Base-by-base conservation (phyloP, 345 rosid genomes). In the Nephelium lappaceum region DNA sequence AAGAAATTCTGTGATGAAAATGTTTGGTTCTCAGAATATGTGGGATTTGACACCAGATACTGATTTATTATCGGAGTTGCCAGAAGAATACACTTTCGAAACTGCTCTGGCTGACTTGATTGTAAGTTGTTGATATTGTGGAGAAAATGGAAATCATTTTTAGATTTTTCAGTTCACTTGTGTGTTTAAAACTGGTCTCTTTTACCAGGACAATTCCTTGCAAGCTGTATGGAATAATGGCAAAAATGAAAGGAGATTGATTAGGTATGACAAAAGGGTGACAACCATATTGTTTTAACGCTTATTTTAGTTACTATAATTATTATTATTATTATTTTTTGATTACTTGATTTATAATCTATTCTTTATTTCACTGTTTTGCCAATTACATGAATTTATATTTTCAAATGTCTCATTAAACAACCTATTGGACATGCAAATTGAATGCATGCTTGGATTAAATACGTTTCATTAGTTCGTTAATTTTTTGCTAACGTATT, bases 11-110 rank as follows among this genome's bases (percentile, higher is more conserved):
- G 14, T 58, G 43, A 9, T 75, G 67, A n/a, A 19, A 47, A 73
- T 80, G 5, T 51, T 72, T 72, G 71, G 64, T 73, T 80, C 81
- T 25, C 82, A 91, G 98, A 84, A 90, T 61, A 85, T 93, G 94
- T 93, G 95, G 95, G 95, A 93, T 80, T 77, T 93, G 80, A 93
- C 98, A 0, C 98, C 94, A 1, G 87, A 89, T 49, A 85, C 94
- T 11, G 90, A 88, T 7, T 41, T 91, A 64, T 77, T 93, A 3
- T 81, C 11, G 80, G 91, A 90, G 76, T 77, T 90, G 15, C 98
- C 94, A 0, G 91, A 89, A 67, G 94, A 86, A 10, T 90, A 91
- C 81, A 81, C 79, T 62, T 90, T 87, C 78, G 95, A 89, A 78
- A 85, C 93, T 47, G 94, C 98, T 53, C 88, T 90, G 15, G 92